These are phyloP conservation scores for Aspergillus brasiliensis DNA, from an alignment of 2,329 filamentous ascomycete genomes.

Conservation along the genomic window DNA sequence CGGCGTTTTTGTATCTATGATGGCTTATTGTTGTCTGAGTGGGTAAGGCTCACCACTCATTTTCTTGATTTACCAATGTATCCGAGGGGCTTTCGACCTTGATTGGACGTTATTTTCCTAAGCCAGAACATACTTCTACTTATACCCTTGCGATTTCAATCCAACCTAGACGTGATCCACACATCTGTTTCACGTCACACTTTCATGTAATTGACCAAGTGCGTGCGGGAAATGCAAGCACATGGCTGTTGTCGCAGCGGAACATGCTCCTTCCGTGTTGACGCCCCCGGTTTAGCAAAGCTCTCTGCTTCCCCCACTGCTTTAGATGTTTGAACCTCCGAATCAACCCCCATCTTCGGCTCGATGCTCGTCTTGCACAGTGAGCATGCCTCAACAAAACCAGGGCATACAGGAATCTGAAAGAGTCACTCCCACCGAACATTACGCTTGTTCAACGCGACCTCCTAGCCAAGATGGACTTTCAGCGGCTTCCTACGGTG, in stretches of 20 bases:
- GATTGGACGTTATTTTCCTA: background rate
- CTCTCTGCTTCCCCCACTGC: background rate
- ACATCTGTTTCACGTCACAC: background rate
- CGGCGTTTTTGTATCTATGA: conserved; percentile 9
- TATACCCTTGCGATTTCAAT: background rate
- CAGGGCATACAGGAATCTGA: background rate
- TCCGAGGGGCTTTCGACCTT: background rate
- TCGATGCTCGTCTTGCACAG: background rate
- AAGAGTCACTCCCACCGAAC: background rate
- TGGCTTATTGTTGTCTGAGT: conserved; percentile 7
- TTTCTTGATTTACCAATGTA: conserved; percentile 6
- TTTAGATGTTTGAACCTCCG: too few relatives aligned
- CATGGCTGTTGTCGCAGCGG: background rate
- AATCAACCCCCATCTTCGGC: too few relatives aligned
- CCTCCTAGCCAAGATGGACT: background rate
- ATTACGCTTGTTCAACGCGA: background rate
- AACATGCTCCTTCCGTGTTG: background rate
- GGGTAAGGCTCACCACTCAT: conserved; percentile 1
- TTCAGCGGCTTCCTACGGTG: conserved; percentile 9
- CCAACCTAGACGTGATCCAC: background rate
- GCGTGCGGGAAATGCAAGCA: background rate
- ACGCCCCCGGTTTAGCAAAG: background rate
- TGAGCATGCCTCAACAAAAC: background rate
- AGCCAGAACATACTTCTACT: background rate
- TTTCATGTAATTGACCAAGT: background rate